Percentiles rank a stretch among this genome's conserved stretches.
phyloP scores from a whole-genome alignment of 441 rosid genomes.

The Raphanus hybrid region DNA sequence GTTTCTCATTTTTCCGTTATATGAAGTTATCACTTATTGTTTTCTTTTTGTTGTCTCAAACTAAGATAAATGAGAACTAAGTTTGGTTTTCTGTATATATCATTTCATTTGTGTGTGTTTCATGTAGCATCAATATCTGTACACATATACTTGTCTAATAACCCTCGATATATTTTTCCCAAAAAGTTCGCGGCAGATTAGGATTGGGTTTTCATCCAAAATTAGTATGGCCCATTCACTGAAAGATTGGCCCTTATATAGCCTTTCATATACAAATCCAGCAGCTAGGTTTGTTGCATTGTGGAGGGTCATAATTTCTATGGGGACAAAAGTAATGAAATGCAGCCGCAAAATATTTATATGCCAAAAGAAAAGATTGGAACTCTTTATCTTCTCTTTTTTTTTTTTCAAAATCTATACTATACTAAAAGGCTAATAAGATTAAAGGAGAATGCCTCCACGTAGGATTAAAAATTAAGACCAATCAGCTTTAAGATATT shows the following conservation, averaged over 20 bases:
- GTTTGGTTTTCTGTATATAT: background rate
- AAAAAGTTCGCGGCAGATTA: background rate
- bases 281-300: background rate
- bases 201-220: background rate
- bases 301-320: background rate
- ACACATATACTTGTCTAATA: background rate
- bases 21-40: background rate
- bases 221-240: background rate
- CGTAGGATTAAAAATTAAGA: no score
- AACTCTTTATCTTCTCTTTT: background rate
- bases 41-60: background rate
- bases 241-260: background rate
- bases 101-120: background rate
- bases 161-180: background rate
- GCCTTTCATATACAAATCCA: background rate
- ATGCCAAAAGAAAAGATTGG: slow-evolving; percentile 1
- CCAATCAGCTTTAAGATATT: no score
- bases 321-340: slow-evolving; percentile 7
- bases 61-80: background rate
- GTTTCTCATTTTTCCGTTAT: background rate
- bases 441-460: no score
- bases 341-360: background rate
- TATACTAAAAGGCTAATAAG: no score
- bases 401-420: background rate
- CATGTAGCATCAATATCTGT: slow-evolving; percentile 9